These are phyloP conservation scores for Mortierella sp. DNA, from an alignment of 371 early-diverging fungal species.

Conservation along the genomic window DNA sequence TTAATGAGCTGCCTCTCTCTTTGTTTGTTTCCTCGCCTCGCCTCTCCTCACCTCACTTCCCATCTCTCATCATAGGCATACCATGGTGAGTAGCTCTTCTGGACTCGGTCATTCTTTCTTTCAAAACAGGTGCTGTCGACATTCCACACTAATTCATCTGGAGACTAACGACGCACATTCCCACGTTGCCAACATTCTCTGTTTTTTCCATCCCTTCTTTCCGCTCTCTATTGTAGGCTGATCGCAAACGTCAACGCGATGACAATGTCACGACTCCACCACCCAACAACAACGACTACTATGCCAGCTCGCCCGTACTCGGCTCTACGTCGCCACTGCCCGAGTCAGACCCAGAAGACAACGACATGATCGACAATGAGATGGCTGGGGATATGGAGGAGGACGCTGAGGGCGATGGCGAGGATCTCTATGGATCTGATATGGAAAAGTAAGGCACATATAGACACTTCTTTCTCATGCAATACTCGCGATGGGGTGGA, in stretches of 20 bases:
- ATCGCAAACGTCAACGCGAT: conserved; percentile 59
- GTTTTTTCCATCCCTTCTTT: background rate
- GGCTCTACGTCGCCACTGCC: conserved; percentile 52
- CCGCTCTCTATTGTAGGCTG: conserved; percentile 28
- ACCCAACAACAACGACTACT: conserved; percentile 27
- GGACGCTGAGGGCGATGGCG: conserved; percentile 83
- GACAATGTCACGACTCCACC: conserved; percentile 52
- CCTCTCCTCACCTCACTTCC: background rate
- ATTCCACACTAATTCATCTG: too few relatives aligned
- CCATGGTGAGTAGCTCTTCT: conserved; percentile 22
- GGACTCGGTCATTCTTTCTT: background rate
- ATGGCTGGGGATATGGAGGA: conserved; percentile 59
- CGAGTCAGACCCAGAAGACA: conserved; percentile 54
- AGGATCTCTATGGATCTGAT: conserved; percentile 86
- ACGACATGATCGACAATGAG: conserved; percentile 48
- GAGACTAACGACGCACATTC: background rate
- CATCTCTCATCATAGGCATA: conserved; percentile 16
- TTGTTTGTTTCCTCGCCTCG: conserved; percentile 9
- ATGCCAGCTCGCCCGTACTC: conserved; percentile 46
- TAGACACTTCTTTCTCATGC: conserved; percentile 17
- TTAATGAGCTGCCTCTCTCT: background rate
- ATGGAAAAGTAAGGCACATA: conserved; percentile 76
- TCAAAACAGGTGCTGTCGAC: background rate
- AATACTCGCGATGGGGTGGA: background rate
- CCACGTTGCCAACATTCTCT: background rate